Evolutionary conservation across 2,329 filamentous ascomycete genomes (phyloP).

Genomic region (Nemania diffusa): DNA sequence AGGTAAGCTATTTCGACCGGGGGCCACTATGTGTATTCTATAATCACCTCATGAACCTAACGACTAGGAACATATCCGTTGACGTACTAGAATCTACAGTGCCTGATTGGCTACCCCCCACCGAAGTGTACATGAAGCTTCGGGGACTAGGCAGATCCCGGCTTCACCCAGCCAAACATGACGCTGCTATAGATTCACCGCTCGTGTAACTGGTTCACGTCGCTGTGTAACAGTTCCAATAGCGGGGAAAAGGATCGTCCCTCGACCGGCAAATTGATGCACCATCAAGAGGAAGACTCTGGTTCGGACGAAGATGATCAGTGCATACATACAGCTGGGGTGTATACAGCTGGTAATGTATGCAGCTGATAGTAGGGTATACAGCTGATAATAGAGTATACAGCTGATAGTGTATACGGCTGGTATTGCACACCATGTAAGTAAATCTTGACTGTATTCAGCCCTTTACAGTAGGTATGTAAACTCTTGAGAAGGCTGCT

Average conservation of each 20-base stretch:
- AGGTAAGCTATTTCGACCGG: neutral
- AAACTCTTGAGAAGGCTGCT: neutral
- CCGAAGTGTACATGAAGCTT: constrained; percentile 3
- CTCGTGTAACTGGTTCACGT: neutral
- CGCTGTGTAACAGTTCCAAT: constrained; percentile 1
- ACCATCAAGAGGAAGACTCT: neutral
- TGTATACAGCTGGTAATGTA: neutral
- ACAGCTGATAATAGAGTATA: no score
- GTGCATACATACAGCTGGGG: neutral
- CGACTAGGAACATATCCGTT: neutral
- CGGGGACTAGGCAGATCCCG: neutral
- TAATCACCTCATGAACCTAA: neutral
- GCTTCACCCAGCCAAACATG: constrained; percentile 1
- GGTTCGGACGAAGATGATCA: neutral
- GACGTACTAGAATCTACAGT: neutral
- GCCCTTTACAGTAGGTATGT: neutral
- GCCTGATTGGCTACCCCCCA: neutral
- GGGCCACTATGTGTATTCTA: neutral
- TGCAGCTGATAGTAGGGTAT: no score
- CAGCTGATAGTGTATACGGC: no score
- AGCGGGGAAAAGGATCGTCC: neutral
- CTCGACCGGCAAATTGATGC: neutral
- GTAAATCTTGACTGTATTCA: neutral
- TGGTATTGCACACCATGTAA: no score
- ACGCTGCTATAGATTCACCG: neutral